A percentile compares a stretch with the other conserved stretches of the same genome.
These are phyloP conservation scores for Melocanna baccifera DNA, from an alignment of 176 grass and related monocot genomes.

Conservation along the genomic window DNA sequence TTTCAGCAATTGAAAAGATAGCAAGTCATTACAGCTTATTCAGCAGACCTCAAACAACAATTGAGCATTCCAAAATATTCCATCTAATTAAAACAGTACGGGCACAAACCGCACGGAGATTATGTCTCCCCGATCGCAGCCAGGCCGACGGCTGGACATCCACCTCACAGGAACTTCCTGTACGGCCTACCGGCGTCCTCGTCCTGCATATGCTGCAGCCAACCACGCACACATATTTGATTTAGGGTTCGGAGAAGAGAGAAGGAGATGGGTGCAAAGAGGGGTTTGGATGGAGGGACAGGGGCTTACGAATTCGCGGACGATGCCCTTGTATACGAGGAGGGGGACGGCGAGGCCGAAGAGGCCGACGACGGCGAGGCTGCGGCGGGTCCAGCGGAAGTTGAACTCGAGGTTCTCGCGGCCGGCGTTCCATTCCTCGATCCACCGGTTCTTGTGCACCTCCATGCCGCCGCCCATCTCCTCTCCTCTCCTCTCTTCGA, in stretches of 20 bases:
- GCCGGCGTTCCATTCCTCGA: conserved; percentile 70
- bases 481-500: conserved; percentile 1
- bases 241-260: too few relatives aligned
- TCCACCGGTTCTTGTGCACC: conserved; percentile 75
- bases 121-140: conserved; percentile 10
- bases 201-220: conserved; percentile 96
- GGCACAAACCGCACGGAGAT: conserved; percentile 37
- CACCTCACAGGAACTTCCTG: conserved; percentile 83
- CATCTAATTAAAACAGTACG: conserved; percentile 38
- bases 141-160: neutral
- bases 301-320: conserved; percentile 67
- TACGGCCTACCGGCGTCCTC: conserved; percentile 73
- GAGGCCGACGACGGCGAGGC: conserved; percentile 65
- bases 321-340: conserved; percentile 83
- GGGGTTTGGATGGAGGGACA: neutral
- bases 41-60: neutral
- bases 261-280: neutral
- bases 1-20: conserved; percentile 10
- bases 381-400: conserved; percentile 77
- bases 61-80: conserved; percentile 13
- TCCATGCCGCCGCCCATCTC: conserved; percentile 84
- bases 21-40: conserved; percentile 49
- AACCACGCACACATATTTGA: conserved; percentile 15
- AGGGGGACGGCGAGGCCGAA: conserved; percentile 71
- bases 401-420: conserved; percentile 72